Conservation (phyloP, 2,329 filamentous ascomycete species). For the Colletotrichum destructivum region DNA sequence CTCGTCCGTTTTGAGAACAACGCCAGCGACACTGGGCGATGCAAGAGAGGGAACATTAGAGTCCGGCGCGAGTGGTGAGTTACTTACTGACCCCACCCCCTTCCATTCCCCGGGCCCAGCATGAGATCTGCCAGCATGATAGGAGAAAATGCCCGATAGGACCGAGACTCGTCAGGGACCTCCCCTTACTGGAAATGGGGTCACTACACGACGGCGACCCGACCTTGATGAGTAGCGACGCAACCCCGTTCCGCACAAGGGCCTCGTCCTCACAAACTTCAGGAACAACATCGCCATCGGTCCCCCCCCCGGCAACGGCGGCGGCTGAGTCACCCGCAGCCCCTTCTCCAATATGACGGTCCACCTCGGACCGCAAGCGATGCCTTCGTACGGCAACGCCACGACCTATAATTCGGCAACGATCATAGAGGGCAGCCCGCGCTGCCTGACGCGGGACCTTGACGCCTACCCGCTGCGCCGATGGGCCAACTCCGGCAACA, state of each 20-base stretch:
- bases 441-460: constrained; percentile 58
- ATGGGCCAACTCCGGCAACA: constrained; percentile 45
- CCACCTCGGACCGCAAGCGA: constrained; percentile 53
- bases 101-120: not conserved
- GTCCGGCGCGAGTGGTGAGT: constrained; percentile 19
- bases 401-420: constrained; percentile 39
- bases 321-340: constrained; percentile 58
- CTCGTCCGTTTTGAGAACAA: not conserved
- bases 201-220: constrained; percentile 55
- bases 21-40: constrained; percentile 10
- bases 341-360: constrained; percentile 57
- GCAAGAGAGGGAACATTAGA: constrained; percentile 11
- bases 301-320: constrained; percentile 63
- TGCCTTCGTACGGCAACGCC: constrained; percentile 38
- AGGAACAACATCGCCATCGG: constrained; percentile 44
- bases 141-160: not conserved
- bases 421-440: constrained; percentile 56
- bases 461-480: constrained; percentile 44
- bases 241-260: constrained; percentile 48
- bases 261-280: constrained; percentile 30
- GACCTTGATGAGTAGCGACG: constrained; percentile 56
- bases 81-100: no score
- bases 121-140: not conserved
- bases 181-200: constrained; percentile 42
- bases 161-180: constrained; percentile 24